These are phyloP conservation scores for Pythium aquatile DNA, from an alignment of 352 stramenopile genomes.

Conservation along the genomic window DNA sequence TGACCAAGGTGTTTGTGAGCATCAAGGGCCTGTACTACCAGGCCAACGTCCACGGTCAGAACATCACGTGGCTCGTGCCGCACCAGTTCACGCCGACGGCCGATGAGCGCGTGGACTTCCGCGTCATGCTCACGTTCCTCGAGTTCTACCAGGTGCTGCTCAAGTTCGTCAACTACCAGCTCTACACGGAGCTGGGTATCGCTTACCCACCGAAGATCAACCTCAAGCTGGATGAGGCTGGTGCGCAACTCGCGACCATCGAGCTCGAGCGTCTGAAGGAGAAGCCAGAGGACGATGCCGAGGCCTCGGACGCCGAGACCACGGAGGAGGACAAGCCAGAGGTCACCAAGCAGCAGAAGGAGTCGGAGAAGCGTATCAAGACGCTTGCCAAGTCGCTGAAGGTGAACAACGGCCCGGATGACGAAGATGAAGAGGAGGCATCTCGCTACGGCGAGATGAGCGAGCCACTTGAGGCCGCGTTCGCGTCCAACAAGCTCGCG, in stretches of 20 bases:
- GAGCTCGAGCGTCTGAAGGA: constrained; percentile 61
- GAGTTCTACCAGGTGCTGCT: constrained; percentile 99
- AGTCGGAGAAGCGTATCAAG: constrained; percentile 87
- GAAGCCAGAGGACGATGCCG: constrained; percentile 31
- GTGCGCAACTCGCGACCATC: constrained; percentile 64
- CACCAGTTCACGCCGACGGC: constrained; percentile 98
- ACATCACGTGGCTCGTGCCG: constrained; percentile 97
- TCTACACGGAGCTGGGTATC: constrained; percentile 95
- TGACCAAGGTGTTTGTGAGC: constrained; percentile 98
- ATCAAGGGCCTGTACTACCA: constrained; percentile 99
- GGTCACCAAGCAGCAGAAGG: constrained; percentile 79
- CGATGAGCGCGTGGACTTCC: constrained; percentile 97
- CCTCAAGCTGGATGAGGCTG: constrained; percentile 72
- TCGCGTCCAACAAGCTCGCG: constrained; percentile 78
- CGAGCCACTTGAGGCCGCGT: constrained; percentile 90
- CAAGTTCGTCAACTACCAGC: constrained; percentile 98
- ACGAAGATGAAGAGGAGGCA: constrained; percentile 69
- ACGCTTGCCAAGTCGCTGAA: constrained; percentile 48
- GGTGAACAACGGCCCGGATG: constrained; percentile 57
- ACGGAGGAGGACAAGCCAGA: constrained; percentile 29
- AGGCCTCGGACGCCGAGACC: constrained; percentile 30
- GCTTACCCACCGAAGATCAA: constrained; percentile 94
- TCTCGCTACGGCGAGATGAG: constrained; percentile 82
- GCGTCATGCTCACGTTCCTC: constrained; percentile 99
- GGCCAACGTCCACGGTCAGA: constrained; percentile 90